These are phyloP conservation scores for Lactarius pseudohatsudake DNA, from an alignment of 768 basidiomycete genomes.

Conservation along the genomic window DNA sequence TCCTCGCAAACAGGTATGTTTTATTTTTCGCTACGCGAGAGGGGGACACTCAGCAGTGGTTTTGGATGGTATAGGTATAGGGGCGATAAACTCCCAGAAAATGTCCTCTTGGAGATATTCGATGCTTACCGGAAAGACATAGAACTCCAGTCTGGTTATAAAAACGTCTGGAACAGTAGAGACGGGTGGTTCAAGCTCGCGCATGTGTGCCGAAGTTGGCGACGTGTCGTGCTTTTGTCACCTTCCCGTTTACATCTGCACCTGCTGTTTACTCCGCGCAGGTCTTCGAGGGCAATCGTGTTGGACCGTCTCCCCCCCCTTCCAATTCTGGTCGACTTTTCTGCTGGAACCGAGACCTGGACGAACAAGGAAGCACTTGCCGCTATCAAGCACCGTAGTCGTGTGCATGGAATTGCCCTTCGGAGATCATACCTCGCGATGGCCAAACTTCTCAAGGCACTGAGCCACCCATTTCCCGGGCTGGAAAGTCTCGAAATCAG, in stretches of 20 bases:
- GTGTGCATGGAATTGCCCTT: neutral
- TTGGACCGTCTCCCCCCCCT: neutral
- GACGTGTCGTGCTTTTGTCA: neutral
- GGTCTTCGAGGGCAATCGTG: neutral
- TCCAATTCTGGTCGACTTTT: neutral
- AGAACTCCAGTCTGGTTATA: neutral
- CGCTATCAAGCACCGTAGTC: neutral
- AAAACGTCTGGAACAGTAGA: neutral
- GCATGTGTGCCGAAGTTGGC: neutral
- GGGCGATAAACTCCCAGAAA: neutral
- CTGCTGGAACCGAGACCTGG: neutral
- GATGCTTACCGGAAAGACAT: neutral
- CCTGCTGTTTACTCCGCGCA: neutral
- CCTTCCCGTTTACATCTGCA: neutral
- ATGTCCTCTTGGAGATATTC: neutral
- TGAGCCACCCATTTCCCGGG: neutral
- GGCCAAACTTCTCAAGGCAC: neutral
- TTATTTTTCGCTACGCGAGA: neutral
- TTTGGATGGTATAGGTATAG: neutral
- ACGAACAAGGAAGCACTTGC: neutral
- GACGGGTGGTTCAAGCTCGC: neutral
- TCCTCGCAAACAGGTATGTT: neutral
- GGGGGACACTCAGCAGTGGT: neutral
- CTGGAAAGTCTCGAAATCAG: neutral
- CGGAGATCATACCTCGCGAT: neutral